Percentiles rank a stretch among this genome's conserved stretches.
Conservation (phyloP, 2,329 filamentous ascomycete species). For the Neoarthrinium moseri region DNA sequence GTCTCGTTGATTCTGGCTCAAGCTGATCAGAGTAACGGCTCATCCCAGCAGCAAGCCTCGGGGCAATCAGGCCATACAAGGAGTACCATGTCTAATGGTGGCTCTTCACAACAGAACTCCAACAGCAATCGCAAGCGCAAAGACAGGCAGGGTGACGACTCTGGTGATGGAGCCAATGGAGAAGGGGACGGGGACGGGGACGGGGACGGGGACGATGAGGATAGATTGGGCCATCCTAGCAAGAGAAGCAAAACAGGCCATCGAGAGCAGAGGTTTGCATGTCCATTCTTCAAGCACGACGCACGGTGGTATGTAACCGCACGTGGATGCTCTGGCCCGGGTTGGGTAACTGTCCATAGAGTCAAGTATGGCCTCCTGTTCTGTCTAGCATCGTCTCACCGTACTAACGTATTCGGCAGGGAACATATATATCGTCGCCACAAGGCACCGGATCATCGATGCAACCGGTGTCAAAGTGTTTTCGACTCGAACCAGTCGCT, state of each 20-base stretch:
- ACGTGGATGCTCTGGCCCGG: neutral
- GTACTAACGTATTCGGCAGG: neutral
- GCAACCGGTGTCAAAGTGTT: neutral
- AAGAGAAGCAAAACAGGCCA: neutral
- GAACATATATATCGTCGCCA: neutral
- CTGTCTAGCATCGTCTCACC: neutral
- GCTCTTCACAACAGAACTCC: neutral
- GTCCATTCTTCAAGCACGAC: neutral
- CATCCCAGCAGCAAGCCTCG: neutral
- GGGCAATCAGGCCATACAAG: neutral
- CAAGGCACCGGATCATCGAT: neutral
- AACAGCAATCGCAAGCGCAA: neutral
- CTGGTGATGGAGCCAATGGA: too few relatives aligned
- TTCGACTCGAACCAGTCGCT: neutral
- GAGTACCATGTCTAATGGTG: neutral
- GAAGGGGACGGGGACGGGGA: too few relatives aligned
- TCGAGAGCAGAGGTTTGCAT: neutral
- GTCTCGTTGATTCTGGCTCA: neutral
- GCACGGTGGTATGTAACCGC: neutral
- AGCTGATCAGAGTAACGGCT: neutral
- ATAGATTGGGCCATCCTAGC: neutral
- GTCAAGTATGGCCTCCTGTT: neutral
- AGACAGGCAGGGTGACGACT: neutral
- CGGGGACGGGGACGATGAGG: neutral
- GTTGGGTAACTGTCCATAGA: neutral